Conservation (phyloP, 768 basidiomycete species). For the Cystobasidium tubakii region DNA sequence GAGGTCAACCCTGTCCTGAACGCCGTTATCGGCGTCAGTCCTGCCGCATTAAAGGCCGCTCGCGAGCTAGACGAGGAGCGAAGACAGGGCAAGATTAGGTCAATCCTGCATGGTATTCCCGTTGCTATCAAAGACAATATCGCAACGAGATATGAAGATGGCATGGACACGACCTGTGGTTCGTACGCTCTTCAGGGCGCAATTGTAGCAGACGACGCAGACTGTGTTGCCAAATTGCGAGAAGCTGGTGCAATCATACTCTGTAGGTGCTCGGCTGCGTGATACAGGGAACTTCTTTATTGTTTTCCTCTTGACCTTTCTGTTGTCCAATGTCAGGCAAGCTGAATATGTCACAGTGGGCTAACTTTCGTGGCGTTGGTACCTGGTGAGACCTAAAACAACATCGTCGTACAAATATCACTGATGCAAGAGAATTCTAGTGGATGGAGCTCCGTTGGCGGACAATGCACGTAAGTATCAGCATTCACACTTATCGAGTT, state of each 20-base stretch:
- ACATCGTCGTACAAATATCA: too few relatives aligned
- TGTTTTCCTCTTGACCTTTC: too few relatives aligned
- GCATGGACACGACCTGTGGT: conserved; percentile 54
- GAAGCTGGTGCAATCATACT: conserved; percentile 51
- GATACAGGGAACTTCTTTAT: too few relatives aligned
- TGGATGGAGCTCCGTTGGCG: conserved; percentile 60
- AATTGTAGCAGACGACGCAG: conserved; percentile 53
- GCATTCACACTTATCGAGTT: neutral
- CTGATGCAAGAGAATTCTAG: too few relatives aligned
- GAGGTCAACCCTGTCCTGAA: conserved; percentile 50
- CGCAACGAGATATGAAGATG: conserved; percentile 42
- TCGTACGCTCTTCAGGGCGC: conserved; percentile 50
- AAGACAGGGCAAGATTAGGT: conserved; percentile 44
- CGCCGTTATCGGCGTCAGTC: conserved; percentile 53
- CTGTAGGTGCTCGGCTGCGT: conserved; percentile 1
- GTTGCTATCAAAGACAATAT: conserved; percentile 51
- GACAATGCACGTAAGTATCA: conserved; percentile 56
- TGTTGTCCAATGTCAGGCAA: too few relatives aligned
- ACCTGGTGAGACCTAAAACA: conserved; percentile 2
- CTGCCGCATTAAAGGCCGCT: conserved; percentile 51
- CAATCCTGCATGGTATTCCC: conserved; percentile 52
- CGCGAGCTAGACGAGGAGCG: conserved; percentile 50
- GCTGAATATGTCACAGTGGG: conserved; percentile 58
- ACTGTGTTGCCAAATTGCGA: conserved; percentile 47
- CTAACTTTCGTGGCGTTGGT: conserved; percentile 53